These are phyloP conservation scores for Hemerocallis citrina DNA, from an alignment of 106 monocot species.

Conservation along the genomic window DNA sequence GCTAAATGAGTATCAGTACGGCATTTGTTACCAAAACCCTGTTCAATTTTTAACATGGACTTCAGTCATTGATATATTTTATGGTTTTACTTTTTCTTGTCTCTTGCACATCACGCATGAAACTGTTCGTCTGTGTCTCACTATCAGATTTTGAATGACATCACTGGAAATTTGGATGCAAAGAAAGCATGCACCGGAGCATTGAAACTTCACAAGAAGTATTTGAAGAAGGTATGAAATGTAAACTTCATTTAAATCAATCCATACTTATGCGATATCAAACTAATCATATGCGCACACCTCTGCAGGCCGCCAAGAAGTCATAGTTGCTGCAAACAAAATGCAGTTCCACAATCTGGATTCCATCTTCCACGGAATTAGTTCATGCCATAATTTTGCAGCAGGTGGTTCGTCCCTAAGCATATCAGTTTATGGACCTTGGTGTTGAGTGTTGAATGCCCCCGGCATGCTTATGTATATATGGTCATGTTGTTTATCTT, in stretches of 20 bases:
- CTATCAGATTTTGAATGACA: conserved; percentile 53
- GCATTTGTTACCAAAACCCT: too few relatives aligned
- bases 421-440: background rate
- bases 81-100: too few relatives aligned
- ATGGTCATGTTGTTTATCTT: background rate
- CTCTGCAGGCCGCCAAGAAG: background rate
- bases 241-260: background rate
- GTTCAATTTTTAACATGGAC: too few relatives aligned
- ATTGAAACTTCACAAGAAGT: conserved; percentile 49
- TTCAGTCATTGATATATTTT: too few relatives aligned
- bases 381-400: background rate
- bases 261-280: background rate
- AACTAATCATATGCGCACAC: background rate
- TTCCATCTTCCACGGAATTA: background rate
- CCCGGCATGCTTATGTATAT: background rate
- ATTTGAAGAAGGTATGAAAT: conserved; percentile 53
- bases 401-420: background rate
- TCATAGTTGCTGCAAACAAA: background rate
- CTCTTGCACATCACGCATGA: too few relatives aligned
- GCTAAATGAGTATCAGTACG: too few relatives aligned
- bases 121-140: background rate
- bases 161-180: conserved; percentile 58
- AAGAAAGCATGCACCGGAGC: conserved; percentile 57
- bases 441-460: background rate
- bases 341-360: background rate